phyloP scores from a whole-genome alignment of 768 basidiomycete species.

The Tylopilus rubrobrunneus region DNA sequence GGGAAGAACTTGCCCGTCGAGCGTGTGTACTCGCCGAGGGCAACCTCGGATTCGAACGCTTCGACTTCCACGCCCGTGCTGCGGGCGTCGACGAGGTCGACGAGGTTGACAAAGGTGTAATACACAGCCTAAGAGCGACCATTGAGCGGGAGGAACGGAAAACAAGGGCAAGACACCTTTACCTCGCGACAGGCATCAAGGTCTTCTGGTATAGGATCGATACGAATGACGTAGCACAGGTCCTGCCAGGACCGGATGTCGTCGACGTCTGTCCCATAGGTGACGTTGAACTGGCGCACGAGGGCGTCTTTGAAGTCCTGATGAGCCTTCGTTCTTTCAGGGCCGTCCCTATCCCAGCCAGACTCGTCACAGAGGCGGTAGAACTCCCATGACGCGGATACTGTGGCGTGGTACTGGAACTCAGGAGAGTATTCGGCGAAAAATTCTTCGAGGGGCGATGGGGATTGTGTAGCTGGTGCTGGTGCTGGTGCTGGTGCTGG shows the following conservation, averaged over 20 bases:
- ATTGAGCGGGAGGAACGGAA: background rate
- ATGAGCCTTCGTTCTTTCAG: background rate
- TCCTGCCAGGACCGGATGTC: background rate
- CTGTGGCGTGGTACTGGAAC: constrained; percentile 3
- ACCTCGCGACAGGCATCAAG: background rate
- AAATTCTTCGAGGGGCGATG: background rate
- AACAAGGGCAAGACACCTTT: background rate
- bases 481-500: too few species aligned
- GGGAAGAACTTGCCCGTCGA: constrained; percentile 15
- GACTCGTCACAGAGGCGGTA: constrained; percentile 13
- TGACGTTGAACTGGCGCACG: background rate
- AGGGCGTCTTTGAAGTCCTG: background rate
- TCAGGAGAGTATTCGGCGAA: background rate
- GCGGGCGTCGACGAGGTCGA: background rate
- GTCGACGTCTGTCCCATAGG: background rate
- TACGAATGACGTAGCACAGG: background rate
- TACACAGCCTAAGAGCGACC: background rate
- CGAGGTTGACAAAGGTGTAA: background rate
- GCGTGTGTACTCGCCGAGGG: background rate
- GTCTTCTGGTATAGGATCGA: background rate
- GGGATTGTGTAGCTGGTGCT: background rate
- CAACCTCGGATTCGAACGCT: background rate
- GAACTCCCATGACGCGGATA: constrained; percentile 12
- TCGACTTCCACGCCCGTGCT: background rate
- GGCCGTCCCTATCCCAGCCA: constrained; percentile 4